phyloP scores from a whole-genome alignment of 2,329 filamentous ascomycete genomes.

The Bipolaris cookei region DNA sequence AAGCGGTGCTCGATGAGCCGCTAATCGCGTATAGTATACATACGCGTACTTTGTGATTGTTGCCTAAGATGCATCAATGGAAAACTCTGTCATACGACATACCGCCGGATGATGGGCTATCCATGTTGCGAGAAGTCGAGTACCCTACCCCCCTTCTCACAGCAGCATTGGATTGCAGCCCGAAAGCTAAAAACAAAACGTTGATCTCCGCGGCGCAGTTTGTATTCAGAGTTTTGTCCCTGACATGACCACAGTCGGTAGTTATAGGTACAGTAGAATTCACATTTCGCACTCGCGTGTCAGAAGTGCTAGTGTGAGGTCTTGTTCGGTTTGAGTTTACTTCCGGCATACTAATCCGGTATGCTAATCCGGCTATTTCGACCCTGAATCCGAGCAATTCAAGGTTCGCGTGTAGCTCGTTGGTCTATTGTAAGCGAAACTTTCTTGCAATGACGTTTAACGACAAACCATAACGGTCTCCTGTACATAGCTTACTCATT shows the following conservation, averaged over 20 bases:
- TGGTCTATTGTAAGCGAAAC: neutral
- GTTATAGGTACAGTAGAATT: neutral
- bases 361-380: neutral
- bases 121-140: constrained; percentile 2
- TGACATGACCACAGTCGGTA: neutral
- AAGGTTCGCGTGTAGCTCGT: neutral
- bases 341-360: neutral
- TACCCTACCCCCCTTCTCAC: neutral
- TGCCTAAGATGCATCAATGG: neutral
- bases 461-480: neutral
- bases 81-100: neutral
- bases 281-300: neutral
- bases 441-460: neutral
- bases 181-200: constrained; percentile 4
- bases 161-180: constrained; percentile 1
- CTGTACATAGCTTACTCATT: neutral
- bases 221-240: neutral
- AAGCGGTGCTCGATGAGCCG: no score
- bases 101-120: neutral
- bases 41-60: neutral
- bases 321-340: neutral
- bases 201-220: constrained; percentile 1
- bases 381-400: neutral
- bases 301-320: constrained; percentile 2
- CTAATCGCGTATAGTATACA: no score